A percentile compares a stretch with the other conserved stretches of the same genome.
Evolutionary conservation across 2,329 filamentous ascomycete species (phyloP).

Genomic region (Rosellinia necatrix): DNA sequence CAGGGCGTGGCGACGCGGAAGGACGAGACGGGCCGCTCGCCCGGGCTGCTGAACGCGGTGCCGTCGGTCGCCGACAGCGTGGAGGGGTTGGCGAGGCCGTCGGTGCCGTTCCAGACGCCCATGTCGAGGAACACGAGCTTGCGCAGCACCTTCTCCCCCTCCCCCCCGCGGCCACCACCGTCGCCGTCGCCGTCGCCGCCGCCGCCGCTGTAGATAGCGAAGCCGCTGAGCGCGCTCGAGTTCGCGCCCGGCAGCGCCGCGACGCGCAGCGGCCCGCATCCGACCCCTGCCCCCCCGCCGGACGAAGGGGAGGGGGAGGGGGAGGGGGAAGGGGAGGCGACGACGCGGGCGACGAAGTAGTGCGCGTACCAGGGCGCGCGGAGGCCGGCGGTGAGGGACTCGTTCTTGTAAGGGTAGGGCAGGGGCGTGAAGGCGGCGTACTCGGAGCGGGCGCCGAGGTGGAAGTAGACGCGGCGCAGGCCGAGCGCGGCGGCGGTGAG

Average conservation of each 20-base stretch:
- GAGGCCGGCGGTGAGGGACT: constrained; percentile 39
- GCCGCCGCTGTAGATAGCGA: constrained; percentile 36
- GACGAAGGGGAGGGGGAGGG: too few species aligned
- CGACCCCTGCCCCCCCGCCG: background rate
- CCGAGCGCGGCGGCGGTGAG: constrained; percentile 43
- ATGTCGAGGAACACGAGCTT: constrained; percentile 45
- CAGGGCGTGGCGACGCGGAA: constrained; percentile 40
- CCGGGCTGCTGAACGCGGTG: constrained; percentile 39
- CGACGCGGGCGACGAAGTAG: constrained; percentile 41
- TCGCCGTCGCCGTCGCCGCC: background rate
- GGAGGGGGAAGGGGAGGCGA: too few species aligned
- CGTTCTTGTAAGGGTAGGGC: constrained; percentile 39
- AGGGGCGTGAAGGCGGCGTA: constrained; percentile 41
- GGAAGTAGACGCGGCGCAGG: constrained; percentile 48
- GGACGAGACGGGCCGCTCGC: constrained; percentile 34
- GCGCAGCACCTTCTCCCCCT: constrained; percentile 20
- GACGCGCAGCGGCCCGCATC: constrained; percentile 22
- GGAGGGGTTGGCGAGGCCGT: constrained; percentile 42
- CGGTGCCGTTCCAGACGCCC: constrained; percentile 45
- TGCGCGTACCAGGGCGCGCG: constrained; percentile 42
- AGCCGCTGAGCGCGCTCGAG: constrained; percentile 42
- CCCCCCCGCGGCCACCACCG: background rate
- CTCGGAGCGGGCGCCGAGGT: constrained; percentile 46
- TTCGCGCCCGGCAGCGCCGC: constrained; percentile 43
- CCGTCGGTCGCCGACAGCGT: constrained; percentile 41